A percentile compares a stretch with the other conserved stretches of the same genome.
phyloP scores from a whole-genome alignment of 257 asterid genomes.

The Solanum paucissectum region DNA sequence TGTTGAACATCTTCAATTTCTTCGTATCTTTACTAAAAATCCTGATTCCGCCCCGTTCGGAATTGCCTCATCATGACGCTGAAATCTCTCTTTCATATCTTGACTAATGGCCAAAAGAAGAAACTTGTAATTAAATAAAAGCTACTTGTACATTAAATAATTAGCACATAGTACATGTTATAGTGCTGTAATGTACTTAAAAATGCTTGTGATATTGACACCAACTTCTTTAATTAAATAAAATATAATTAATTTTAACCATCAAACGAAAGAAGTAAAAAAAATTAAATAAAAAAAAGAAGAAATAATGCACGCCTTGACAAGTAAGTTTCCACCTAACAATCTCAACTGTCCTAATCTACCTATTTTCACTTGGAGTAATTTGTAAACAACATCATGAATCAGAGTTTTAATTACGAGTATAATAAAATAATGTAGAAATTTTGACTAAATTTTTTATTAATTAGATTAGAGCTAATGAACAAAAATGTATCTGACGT shows the following conservation, averaged over 20 bases:
- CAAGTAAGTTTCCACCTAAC: background rate
- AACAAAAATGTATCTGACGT: no score
- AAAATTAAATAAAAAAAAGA: background rate
- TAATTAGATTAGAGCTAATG: background rate
- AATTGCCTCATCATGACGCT: background rate
- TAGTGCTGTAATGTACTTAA: background rate
- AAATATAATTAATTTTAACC: background rate
- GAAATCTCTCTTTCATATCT: background rate
- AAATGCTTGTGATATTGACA: background rate
- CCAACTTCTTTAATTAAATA: background rate
- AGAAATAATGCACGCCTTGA: background rate
- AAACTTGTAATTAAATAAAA: background rate
- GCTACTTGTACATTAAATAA: background rate
- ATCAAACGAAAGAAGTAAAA: background rate
- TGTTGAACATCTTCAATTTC: background rate
- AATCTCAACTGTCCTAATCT: background rate
- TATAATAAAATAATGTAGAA: no score
- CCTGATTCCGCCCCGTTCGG: rapidly evolving
- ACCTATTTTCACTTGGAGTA: background rate
- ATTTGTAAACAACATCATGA: background rate
- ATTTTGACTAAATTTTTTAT: background rate
- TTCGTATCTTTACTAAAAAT: rapidly evolving
- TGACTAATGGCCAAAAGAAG: background rate
- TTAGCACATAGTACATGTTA: background rate
- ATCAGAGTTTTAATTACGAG: background rate